Evolutionary conservation across 495 filamentous ascomycete genomes (phyloP).

Genomic region (Aspergillus sclerotiicarbonarius): DNA sequence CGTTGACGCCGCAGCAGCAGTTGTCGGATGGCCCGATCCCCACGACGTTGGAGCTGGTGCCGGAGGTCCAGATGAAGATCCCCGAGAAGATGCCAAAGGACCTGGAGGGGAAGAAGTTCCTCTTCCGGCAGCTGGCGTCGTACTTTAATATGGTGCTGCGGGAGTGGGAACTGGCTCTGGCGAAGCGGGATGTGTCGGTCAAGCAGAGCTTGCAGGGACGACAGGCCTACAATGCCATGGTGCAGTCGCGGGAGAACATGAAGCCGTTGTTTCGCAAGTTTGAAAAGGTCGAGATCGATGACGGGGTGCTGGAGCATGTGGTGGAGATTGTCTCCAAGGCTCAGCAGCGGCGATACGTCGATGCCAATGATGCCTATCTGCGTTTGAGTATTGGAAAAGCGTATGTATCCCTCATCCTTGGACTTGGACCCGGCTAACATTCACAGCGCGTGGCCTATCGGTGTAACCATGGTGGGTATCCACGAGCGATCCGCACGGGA

Average conservation of each 20-base stretch:
- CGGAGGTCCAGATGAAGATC: conserved; percentile 86
- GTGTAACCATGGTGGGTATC: conserved; percentile 99
- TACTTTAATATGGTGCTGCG: conserved; percentile 91
- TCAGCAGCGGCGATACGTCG: conserved; percentile 87
- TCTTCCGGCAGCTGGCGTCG: conserved; percentile 83
- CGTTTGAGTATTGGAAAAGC: conserved; percentile 95
- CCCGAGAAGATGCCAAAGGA: conserved; percentile 56
- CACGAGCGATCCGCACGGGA: conserved; percentile 94
- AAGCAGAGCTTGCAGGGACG: conserved; percentile 74
- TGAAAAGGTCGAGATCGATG: conserved; percentile 73
- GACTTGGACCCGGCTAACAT: conserved; percentile 11
- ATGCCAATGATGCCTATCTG: conserved; percentile 94
- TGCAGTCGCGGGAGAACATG: conserved; percentile 81
- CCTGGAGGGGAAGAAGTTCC: conserved; percentile 55
- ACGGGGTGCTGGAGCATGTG: conserved; percentile 75
- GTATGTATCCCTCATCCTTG: conserved; percentile 30
- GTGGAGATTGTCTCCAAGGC: conserved; percentile 92
- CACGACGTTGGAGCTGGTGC: conserved; percentile 71
- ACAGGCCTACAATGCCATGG: conserved; percentile 73
- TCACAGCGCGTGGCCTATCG: conserved; percentile 86
- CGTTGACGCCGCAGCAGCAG: conserved; percentile 46
- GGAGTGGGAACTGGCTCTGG: conserved; percentile 82
- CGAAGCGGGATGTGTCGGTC: conserved; percentile 58
- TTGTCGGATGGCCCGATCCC: conserved; percentile 62
- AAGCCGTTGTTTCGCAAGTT: conserved; percentile 86